Percentiles rank a stretch among this genome's conserved stretches.
Conservation (phyloP, 257 asterid species). For the Euphrasia confusa region DNA sequence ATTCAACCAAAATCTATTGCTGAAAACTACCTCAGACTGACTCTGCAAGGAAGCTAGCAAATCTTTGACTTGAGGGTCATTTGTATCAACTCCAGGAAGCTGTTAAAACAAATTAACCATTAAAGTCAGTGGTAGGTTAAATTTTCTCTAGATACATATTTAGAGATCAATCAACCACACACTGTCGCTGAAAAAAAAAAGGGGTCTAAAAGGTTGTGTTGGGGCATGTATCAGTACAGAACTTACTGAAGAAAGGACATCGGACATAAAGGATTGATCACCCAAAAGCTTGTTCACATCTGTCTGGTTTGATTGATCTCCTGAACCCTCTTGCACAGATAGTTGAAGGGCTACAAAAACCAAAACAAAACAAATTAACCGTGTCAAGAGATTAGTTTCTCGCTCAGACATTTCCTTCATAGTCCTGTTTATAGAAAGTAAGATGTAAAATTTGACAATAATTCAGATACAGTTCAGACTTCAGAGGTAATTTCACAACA, state of each 20-base stretch:
- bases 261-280: constrained; percentile 66
- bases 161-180: constrained; percentile 5
- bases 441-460: neutral
- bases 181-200: constrained; percentile 2
- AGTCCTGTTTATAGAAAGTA: neutral
- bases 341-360: constrained; percentile 76
- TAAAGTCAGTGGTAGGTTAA: neutral
- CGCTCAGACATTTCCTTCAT: constrained; percentile 9
- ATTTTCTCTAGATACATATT: neutral
- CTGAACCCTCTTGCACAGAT: constrained; percentile 77
- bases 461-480: neutral
- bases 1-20: constrained; percentile 16
- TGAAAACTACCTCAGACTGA: constrained; percentile 74
- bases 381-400: constrained; percentile 14
- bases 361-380: neutral
- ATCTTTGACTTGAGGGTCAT: constrained; percentile 84
- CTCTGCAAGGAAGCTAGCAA: constrained; percentile 89
- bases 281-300: constrained; percentile 71
- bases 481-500: neutral
- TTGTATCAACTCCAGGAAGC: constrained; percentile 99
- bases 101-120: constrained; percentile 33
- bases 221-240: neutral
- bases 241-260: constrained; percentile 80
- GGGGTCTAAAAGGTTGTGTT: too few relatives aligned
- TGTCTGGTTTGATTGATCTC: constrained; percentile 52